Evolutionary conservation across 176 grass and related monocot genomes (phyloP).

Genomic region (Eleusine indica): DNA sequence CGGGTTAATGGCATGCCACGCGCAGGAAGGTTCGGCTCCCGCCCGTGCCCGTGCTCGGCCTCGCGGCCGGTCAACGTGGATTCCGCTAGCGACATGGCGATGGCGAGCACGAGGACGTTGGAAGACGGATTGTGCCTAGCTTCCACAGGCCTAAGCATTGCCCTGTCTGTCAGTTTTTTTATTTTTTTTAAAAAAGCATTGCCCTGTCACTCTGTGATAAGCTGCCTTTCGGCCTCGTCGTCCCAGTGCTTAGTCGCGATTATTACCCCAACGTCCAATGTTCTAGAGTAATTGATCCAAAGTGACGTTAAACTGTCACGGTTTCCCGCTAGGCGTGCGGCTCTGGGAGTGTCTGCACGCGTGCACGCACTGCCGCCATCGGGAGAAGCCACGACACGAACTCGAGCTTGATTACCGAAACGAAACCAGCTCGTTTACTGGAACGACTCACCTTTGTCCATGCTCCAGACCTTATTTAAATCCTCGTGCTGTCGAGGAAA

Average conservation of each 20-base stretch:
- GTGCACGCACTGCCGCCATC: background rate
- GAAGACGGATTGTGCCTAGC: background rate
- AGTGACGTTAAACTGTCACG: background rate
- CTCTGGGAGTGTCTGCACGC: background rate
- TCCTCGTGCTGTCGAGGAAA: background rate
- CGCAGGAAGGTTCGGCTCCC: background rate
- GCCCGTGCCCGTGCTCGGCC: background rate
- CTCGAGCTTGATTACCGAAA: background rate
- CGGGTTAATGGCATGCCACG: background rate
- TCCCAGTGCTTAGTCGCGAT: background rate
- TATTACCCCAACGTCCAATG: background rate
- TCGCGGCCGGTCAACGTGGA: background rate
- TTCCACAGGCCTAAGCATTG: background rate
- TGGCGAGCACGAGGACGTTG: slow-evolving; percentile 2
- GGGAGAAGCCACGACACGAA: background rate
- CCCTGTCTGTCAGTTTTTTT: too few species aligned
- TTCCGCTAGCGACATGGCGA: background rate
- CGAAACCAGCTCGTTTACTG: background rate
- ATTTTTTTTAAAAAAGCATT: too few species aligned
- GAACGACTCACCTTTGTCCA: background rate
- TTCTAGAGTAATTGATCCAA: background rate
- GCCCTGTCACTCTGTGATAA: background rate
- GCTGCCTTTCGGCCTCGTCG: background rate
- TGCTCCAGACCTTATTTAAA: background rate
- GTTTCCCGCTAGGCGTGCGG: background rate